phyloP scores from a whole-genome alignment of 2,329 filamentous ascomycete species.

The Fusarium clavum region DNA sequence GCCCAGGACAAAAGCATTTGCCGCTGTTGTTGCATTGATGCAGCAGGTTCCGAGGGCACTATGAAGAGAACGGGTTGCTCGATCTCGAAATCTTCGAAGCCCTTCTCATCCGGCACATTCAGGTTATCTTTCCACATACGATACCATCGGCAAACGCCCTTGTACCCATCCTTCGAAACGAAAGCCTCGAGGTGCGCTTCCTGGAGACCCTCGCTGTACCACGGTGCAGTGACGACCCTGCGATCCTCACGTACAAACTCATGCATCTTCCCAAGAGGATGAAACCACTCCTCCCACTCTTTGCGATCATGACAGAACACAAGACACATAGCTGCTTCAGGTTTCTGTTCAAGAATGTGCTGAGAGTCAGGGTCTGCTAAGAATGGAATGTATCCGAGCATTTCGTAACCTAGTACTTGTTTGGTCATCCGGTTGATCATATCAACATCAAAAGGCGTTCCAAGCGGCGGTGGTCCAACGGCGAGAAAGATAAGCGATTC shows the following conservation, averaged over 20 bases:
- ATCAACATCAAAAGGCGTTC: slow-evolving; percentile 47
- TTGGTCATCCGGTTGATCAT: slow-evolving; percentile 50
- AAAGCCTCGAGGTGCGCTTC: slow-evolving; percentile 43
- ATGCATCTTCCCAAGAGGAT: slow-evolving; percentile 46
- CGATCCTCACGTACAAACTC: slow-evolving; percentile 43
- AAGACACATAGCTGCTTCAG: slow-evolving; percentile 45
- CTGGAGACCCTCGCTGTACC: slow-evolving; percentile 44
- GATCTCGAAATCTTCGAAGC: slow-evolving; percentile 28
- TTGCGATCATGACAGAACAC: slow-evolving; percentile 44
- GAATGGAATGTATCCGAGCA: slow-evolving; percentile 51
- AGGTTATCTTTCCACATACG: slow-evolving; percentile 49
- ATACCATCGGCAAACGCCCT: slow-evolving; percentile 49
- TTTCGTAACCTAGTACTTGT: slow-evolving; percentile 44
- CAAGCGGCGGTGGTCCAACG: slow-evolving; percentile 48
- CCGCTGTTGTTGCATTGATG: slow-evolving; percentile 39
- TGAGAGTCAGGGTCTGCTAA: slow-evolving; percentile 37
- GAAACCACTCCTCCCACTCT: slow-evolving; percentile 46
- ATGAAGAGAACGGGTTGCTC: slow-evolving; percentile 43
- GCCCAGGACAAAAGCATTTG: slow-evolving; percentile 47
- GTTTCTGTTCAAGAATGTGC: slow-evolving; percentile 39
- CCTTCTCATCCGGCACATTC: slow-evolving; percentile 43
- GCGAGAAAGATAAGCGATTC: slow-evolving; percentile 45
- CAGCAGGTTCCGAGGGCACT: slow-evolving; percentile 25
- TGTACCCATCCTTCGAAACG: slow-evolving; percentile 42
- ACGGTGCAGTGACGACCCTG: slow-evolving; percentile 39